These are phyloP conservation scores for Aspergillus diversus DNA, from an alignment of 495 filamentous ascomycete species.

Conservation along the genomic window DNA sequence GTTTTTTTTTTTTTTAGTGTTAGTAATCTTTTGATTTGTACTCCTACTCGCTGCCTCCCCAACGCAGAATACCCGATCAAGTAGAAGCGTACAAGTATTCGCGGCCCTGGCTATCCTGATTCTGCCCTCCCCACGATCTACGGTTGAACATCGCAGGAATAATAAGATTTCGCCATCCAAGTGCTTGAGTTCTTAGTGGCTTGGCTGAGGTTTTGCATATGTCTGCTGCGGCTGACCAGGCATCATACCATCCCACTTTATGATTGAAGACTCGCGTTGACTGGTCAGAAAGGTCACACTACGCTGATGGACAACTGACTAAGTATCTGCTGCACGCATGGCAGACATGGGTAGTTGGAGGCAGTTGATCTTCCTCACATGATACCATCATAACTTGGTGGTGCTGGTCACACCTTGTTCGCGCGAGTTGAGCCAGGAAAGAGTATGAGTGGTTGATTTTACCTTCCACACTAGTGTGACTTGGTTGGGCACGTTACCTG, in stretches of 20 bases:
- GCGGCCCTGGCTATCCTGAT: neutral
- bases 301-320: neutral
- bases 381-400: constrained; percentile 21
- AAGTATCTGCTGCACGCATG: neutral
- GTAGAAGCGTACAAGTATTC: no score
- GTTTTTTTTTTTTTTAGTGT: no score
- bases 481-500: neutral
- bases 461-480: neutral
- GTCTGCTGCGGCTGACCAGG: neutral
- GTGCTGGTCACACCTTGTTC: constrained; percentile 18
- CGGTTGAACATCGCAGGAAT: neutral
- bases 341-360: neutral
- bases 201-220: constrained; percentile 4
- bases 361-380: constrained; percentile 19
- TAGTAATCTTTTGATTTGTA: no score
- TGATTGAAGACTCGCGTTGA: neutral
- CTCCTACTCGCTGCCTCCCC: no score
- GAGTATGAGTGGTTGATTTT: neutral
- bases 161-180: constrained; percentile 8
- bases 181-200: neutral
- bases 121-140: neutral
- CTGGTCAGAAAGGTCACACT: constrained; percentile 9
- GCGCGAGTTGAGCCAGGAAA: neutral
- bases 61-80: no score
- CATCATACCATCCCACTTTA: neutral